Base-by-base conservation (phyloP, 163 green algal species). In the Scenedesmus sp. region DNA sequence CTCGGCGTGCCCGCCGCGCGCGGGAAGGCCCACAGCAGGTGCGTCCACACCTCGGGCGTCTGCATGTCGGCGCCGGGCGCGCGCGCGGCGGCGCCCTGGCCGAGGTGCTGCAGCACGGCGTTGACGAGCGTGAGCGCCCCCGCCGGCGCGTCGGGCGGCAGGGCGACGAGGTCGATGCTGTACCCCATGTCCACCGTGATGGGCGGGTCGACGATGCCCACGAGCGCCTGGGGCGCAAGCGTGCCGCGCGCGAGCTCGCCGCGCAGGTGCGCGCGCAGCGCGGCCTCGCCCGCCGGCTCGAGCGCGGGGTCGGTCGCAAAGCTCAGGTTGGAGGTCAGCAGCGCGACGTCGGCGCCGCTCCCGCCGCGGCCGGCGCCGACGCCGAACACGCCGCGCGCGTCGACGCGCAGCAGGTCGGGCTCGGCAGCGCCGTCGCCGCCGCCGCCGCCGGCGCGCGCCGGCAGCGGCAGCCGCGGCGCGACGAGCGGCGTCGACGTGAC, bases 291-390 rank as follows among this genome's bases (percentile, higher is more conserved):
- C 5, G 51, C 51, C 6, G 5, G 11, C 9, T 53, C 17, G 6
- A 53, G 18, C 33, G 39, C 39, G 39, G 7, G 7, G 9, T 17
- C 20, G 48, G 36, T 14, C 13, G 33, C 67, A 45, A 77, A 77
- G 15, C 17, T 67, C 33, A 77, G 39, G 69, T 77, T 77, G 15
- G 54, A 31, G 9, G 69, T 77, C 26, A 77, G 53, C 54, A 77
- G 53, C 54, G 67, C 58, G 34, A 77, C 28, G 26, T 77, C 69
- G n/a, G n/a, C n/a, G 14, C 26, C 54, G 3, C 20, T 42, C n/a
- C 17, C 31, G 2, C n/a, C 22, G 14, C 20, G 20, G 7, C 39
- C 39, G 7, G 39, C 39, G 39, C 39, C 39, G 39, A 47, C 7
- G 39, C 39, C 39, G 39, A 6, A 3, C 17, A 66, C 26, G 28